A percentile compares a stretch with the other conserved stretches of the same genome.
Conservation (phyloP, 495 filamentous ascomycete genomes). For the Penicillium lagena region DNA sequence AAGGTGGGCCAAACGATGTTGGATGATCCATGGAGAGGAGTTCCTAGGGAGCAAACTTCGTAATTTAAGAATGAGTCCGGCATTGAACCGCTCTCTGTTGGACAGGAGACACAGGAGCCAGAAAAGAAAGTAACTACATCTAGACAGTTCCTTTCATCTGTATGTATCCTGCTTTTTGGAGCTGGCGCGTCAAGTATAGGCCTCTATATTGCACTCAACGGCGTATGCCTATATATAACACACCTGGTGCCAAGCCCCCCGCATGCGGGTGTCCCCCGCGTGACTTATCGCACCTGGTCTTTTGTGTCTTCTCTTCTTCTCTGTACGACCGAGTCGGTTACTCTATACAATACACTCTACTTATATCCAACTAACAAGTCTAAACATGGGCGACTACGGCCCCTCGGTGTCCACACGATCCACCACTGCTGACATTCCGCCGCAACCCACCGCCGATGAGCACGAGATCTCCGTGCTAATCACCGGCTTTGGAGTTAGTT, state of each 20-base stretch:
- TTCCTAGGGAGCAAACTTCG: too few species aligned
- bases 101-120: too few species aligned
- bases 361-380: slow-evolving; percentile 1
- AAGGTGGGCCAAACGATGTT: too few species aligned
- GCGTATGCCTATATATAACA: neutral
- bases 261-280: neutral
- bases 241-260: neutral
- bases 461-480: slow-evolving; percentile 59
- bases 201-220: neutral
- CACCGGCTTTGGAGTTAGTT: slow-evolving; percentile 67
- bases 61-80: too few species aligned
- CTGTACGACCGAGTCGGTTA: neutral
- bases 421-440: slow-evolving; percentile 9
- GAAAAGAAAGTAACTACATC: too few species aligned
- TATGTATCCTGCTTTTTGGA: neutral
- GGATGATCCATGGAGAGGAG: too few species aligned
- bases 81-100: too few species aligned
- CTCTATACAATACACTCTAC: neutral
- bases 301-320: too few species aligned
- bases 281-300: too few species aligned
- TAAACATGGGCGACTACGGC: slow-evolving; percentile 37
- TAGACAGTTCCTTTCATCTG: neutral
- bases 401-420: slow-evolving; percentile 11
- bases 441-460: slow-evolving; percentile 7
- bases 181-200: too few species aligned